Percentiles rank a stretch among this genome's conserved stretches.
phyloP scores from a whole-genome alignment of 2,329 filamentous ascomycete genomes.

The Neofusicoccum parvum region DNA sequence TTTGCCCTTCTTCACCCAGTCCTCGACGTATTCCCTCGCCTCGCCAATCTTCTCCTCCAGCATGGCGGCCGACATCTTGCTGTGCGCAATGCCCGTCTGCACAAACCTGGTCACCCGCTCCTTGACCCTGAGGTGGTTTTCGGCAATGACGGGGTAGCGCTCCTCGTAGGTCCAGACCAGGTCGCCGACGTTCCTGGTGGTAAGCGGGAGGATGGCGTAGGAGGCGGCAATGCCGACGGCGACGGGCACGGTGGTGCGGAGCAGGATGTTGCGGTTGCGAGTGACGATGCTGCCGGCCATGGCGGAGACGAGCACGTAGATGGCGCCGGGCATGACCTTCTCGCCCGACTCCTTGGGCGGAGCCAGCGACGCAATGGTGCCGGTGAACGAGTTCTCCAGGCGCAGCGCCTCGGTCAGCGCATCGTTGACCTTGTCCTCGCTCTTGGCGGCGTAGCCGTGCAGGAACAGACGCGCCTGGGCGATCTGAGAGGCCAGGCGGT shows the following conservation, averaged over 20 bases:
- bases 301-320: slow-evolving; percentile 90
- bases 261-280: slow-evolving; percentile 80
- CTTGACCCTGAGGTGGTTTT: slow-evolving; percentile 74
- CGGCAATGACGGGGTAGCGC: slow-evolving; percentile 77
- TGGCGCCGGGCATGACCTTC: slow-evolving; percentile 81
- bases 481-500: slow-evolving; percentile 83
- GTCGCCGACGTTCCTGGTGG: slow-evolving; percentile 84
- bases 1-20: slow-evolving; percentile 89
- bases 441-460: slow-evolving; percentile 70
- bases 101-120: slow-evolving; percentile 70
- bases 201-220: slow-evolving; percentile 83
- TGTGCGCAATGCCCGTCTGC: slow-evolving; percentile 74
- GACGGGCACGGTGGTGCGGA: slow-evolving; percentile 76
- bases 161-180: slow-evolving; percentile 93
- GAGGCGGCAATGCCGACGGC: slow-evolving; percentile 80
- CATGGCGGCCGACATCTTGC: slow-evolving; percentile 68
- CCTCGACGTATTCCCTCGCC: slow-evolving; percentile 76
- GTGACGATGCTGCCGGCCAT: slow-evolving; percentile 94
- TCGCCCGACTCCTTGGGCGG: slow-evolving; percentile 85
- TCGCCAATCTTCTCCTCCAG: slow-evolving; percentile 80
- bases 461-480: slow-evolving; percentile 77
- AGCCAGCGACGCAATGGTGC: slow-evolving; percentile 84
- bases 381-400: slow-evolving; percentile 87
- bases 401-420: slow-evolving; percentile 78
- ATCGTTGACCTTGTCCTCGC: slow-evolving; percentile 82